These are phyloP conservation scores for Boletus rufocinnamomeus DNA, from an alignment of 768 basidiomycete species.

Conservation along the genomic window DNA sequence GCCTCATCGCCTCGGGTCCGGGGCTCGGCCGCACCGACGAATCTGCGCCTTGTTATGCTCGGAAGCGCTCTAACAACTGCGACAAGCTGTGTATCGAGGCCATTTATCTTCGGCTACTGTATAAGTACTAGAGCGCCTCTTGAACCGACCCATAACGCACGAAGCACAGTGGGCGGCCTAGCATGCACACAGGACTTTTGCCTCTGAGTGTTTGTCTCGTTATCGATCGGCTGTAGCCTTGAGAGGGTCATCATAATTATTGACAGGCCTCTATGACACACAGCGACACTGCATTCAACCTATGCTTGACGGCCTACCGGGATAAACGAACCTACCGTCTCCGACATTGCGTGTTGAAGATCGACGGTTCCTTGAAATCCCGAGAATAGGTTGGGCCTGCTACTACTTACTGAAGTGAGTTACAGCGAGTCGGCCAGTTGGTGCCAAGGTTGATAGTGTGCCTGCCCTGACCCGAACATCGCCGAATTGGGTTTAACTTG, in stretches of 20 bases:
- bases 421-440: too few relatives aligned
- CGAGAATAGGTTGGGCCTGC: neutral
- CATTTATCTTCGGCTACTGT: neutral
- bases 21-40: too few relatives aligned
- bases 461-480: neutral
- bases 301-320: neutral
- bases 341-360: neutral
- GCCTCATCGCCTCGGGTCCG: neutral
- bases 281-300: neutral
- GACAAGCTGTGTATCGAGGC: neutral
- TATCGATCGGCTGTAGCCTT: neutral
- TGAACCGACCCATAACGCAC: neutral
- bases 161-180: neutral
- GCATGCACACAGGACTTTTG: neutral
- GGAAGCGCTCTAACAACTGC: neutral
- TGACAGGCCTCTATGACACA: neutral
- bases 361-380: neutral
- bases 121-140: neutral
- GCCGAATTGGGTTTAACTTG: neutral
- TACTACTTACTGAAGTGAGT: too few relatives aligned
- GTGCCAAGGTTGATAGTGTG: neutral
- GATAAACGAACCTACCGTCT: neutral
- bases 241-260: neutral
- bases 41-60: neutral
- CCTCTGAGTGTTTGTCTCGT: neutral